Evolutionary conservation across 2,329 filamentous ascomycete species (phyloP).

Genomic region (Phaeosphaeriaceae sp.): DNA sequence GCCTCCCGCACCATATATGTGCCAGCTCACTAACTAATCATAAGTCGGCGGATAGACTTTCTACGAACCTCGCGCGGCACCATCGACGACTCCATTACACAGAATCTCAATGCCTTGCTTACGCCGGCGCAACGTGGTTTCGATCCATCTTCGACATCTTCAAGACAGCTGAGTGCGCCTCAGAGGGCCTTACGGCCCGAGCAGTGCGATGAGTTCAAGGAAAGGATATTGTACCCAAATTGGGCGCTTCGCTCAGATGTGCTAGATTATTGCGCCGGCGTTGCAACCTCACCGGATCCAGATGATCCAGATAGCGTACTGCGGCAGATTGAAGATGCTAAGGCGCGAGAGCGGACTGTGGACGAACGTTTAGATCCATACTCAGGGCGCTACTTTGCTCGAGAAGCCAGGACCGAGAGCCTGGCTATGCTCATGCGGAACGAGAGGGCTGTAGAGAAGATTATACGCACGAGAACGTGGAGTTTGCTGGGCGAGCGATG

Average conservation of each 20-base stretch:
- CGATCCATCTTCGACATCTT: constrained; percentile 77
- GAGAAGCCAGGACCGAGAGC: constrained; percentile 79
- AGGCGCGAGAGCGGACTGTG: constrained; percentile 74
- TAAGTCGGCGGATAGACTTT: constrained; percentile 70
- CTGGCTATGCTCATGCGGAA: constrained; percentile 76
- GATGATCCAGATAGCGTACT: constrained; percentile 79
- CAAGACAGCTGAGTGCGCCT: constrained; percentile 61
- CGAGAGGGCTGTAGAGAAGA: constrained; percentile 77
- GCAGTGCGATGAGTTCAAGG: constrained; percentile 75
- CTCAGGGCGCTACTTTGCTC: constrained; percentile 78
- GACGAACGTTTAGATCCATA: constrained; percentile 94
- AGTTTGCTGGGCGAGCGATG: constrained; percentile 77
- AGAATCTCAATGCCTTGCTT: constrained; percentile 88
- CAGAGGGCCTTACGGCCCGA: constrained; percentile 62
- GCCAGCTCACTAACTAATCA: constrained; percentile 45
- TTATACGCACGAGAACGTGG: constrained; percentile 85
- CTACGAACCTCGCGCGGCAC: constrained; percentile 81
- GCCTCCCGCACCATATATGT: constrained; percentile 6
- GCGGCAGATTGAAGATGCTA: constrained; percentile 72
- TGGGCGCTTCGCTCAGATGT: constrained; percentile 87
- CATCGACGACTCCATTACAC: constrained; percentile 91
- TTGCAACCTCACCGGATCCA: constrained; percentile 86
- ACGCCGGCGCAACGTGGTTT: constrained; percentile 76
- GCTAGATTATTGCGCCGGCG: constrained; percentile 84
- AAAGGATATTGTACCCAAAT: constrained; percentile 80